A percentile compares a stretch with the other conserved stretches of the same genome.
Conservation (phyloP, 495 filamentous ascomycete genomes). For the Evernia prunastri region DNA sequence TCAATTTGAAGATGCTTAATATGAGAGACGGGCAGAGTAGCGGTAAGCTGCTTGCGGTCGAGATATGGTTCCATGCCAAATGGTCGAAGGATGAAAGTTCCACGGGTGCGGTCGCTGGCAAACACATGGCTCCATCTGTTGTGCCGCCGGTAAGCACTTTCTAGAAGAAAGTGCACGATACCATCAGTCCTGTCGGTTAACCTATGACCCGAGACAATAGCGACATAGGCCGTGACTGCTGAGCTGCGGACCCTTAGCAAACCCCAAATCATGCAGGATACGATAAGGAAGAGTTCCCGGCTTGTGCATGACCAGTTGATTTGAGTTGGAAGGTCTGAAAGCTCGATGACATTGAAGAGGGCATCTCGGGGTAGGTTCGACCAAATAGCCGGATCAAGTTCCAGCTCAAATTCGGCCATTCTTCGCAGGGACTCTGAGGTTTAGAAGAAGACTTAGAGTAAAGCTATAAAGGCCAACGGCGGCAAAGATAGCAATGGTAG, state of each 20-base stretch:
- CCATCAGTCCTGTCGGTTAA: neutral
- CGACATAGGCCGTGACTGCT: neutral
- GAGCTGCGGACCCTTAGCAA: neutral
- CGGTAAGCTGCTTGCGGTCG: neutral
- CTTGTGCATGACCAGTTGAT: neutral
- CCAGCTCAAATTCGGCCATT: neutral
- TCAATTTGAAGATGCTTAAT: neutral
- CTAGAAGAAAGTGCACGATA: neutral
- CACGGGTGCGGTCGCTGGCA: neutral
- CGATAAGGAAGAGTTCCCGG: neutral
- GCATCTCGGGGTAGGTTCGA: neutral
- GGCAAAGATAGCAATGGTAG: neutral
- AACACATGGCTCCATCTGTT: neutral
- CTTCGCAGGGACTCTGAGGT: neutral
- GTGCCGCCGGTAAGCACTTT: neutral
- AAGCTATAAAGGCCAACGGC: neutral
- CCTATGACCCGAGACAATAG: neutral
- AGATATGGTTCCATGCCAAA: neutral
- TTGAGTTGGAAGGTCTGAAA: neutral
- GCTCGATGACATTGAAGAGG: constrained; percentile 4
- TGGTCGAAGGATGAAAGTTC: neutral
- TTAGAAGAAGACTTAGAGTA: neutral
- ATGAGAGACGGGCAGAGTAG: neutral
- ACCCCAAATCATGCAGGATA: neutral
- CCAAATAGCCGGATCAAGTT: constrained; percentile 6